These are phyloP conservation scores for Cinnamomum chago DNA, from an alignment of 164 flowering plant species.

Conservation along the genomic window DNA sequence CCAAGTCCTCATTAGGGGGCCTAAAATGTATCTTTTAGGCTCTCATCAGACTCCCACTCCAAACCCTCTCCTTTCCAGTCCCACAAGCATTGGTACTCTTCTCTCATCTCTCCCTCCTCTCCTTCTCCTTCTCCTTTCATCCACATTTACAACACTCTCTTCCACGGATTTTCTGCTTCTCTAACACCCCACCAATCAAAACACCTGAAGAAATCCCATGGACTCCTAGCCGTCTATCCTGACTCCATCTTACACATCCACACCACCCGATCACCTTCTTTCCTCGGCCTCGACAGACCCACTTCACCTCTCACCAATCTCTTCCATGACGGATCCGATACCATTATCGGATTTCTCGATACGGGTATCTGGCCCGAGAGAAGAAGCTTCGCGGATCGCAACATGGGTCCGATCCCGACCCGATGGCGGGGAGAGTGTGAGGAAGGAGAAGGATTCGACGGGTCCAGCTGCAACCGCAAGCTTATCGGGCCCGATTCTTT, in stretches of 20 bases:
- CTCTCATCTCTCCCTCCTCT: slow-evolving; percentile 7
- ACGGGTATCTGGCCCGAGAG: slow-evolving; percentile 18
- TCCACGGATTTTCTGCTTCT: slow-evolving; percentile 15
- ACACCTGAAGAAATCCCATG: not conserved
- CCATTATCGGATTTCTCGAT: slow-evolving; percentile 14
- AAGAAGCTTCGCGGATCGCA: not conserved
- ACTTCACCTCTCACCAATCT: not conserved
- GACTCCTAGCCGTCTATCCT: slow-evolving; percentile 5
- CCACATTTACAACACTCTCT: slow-evolving; percentile 10
- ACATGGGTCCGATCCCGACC: not conserved
- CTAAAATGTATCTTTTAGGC: too few relatives aligned
- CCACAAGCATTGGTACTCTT: slow-evolving; percentile 6
- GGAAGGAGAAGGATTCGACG: slow-evolving; percentile 3
- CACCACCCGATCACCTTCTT: slow-evolving; percentile 15
- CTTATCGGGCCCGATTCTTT: slow-evolving; percentile 14
- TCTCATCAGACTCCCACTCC: not conserved
- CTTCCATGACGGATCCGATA: slow-evolving; percentile 4
- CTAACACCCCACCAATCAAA: slow-evolving; percentile 4
- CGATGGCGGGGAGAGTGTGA: slow-evolving; percentile 13
- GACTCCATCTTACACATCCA: slow-evolving; percentile 11
- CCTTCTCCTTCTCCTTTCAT: slow-evolving; percentile 6
- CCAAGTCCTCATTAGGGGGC: too few relatives aligned
- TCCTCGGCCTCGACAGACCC: slow-evolving; percentile 7
- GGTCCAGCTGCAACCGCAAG: slow-evolving; percentile 15
- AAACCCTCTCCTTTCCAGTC: slow-evolving; percentile 12